Percentiles rank a stretch among this genome's conserved stretches.
Conservation (phyloP, 148 eudicot genomes). For the Bassia scoparia region DNA sequence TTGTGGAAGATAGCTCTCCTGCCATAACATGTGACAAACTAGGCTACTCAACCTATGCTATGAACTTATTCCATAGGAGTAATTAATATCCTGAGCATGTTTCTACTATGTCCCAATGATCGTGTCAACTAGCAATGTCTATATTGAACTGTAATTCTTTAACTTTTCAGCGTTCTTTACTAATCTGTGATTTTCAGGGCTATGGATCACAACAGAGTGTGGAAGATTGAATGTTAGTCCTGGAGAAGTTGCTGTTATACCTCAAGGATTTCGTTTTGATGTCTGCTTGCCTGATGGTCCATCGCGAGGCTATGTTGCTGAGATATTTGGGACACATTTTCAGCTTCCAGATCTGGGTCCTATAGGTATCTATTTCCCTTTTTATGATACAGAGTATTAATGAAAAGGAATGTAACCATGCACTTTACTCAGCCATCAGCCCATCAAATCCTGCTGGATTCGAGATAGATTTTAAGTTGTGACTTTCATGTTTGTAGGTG, state of each 20-base stretch:
- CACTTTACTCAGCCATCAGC: not conserved
- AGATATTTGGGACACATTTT: conserved; percentile 85
- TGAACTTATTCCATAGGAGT: not conserved
- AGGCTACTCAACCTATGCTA: not conserved
- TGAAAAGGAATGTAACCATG: conserved; percentile 6
- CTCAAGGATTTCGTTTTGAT: conserved; percentile 86
- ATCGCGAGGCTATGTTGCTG: conserved; percentile 93
- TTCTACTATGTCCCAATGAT: not conserved
- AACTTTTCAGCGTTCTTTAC: not conserved
- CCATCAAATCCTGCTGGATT: not conserved
- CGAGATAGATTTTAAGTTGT: not conserved
- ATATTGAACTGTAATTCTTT: not conserved
- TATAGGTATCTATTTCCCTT: conserved; percentile 50
- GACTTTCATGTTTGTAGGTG: conserved; percentile 51
- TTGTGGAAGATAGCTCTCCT: not conserved
- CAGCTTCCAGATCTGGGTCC: conserved; percentile 98
- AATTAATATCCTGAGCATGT: not conserved
- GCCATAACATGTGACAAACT: not conserved
- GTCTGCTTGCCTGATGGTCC: conserved; percentile 88
- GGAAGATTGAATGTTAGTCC: conserved; percentile 83
- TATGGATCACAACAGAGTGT: conserved; percentile 89
- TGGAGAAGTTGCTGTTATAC: conserved; percentile 81
- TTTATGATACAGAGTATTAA: not conserved
- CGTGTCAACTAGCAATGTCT: not conserved
- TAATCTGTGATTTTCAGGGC: conserved; percentile 38